Percentiles rank a stretch among this genome's conserved stretches.
These are phyloP conservation scores for Alisma plantagoaquatica DNA, from an alignment of 106 monocot species.

Conservation along the genomic window DNA sequence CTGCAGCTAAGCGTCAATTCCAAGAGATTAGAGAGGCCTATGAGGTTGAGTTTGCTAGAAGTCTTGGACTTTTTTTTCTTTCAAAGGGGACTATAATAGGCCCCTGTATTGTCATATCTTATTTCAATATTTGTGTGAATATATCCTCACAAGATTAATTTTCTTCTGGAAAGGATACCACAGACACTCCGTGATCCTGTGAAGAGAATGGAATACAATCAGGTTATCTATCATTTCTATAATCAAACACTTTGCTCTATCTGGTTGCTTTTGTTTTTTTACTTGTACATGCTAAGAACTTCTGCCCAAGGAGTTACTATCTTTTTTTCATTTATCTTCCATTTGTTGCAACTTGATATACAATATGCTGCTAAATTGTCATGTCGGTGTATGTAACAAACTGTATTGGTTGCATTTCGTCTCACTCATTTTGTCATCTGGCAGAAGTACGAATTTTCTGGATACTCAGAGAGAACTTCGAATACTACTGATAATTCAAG, in stretches of 20 bases:
- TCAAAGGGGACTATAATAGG: too few species aligned
- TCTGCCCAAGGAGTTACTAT: neutral
- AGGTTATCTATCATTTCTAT: conserved; percentile 22
- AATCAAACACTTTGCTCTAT: neutral
- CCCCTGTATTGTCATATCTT: too few species aligned
- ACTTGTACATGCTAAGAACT: neutral
- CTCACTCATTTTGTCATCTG: too few species aligned
- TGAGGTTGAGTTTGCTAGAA: conserved; percentile 66
- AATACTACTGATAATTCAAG: conserved; percentile 21
- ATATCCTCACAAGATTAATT: too few species aligned
- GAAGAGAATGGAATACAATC: conserved; percentile 77
- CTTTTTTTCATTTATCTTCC: conserved; percentile 1
- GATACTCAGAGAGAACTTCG: conserved; percentile 28
- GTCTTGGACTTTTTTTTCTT: too few species aligned
- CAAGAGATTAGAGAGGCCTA: conserved; percentile 97
- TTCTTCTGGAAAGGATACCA: too few species aligned
- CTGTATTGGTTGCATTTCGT: too few species aligned
- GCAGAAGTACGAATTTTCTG: conserved; percentile 31
- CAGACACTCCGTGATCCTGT: conserved; percentile 78
- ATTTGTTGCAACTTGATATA: neutral
- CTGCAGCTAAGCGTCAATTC: conserved; percentile 78
- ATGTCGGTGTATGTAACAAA: too few species aligned
- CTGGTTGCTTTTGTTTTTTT: neutral
- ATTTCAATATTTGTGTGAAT: too few species aligned
- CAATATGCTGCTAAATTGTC: too few species aligned